A percentile compares a stretch with the other conserved stretches of the same genome.
Conservation (phyloP, 2,329 filamentous ascomycete species). For the Aspergillus sojae region DNA sequence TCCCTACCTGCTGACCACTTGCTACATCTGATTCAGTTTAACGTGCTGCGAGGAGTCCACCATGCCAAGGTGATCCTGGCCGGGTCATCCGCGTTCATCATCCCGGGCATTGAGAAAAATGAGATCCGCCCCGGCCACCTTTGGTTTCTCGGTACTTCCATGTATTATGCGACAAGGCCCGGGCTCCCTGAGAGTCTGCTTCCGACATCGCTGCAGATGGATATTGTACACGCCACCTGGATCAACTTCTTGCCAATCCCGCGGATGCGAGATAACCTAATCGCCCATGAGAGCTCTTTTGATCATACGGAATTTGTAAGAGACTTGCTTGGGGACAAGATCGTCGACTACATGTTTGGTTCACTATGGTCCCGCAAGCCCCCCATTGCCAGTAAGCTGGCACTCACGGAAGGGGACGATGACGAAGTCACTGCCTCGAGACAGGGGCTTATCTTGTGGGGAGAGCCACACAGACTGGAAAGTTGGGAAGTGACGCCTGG, state of each 20-base stretch:
- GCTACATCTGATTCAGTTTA: conserved; percentile 29
- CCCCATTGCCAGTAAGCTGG: not conserved
- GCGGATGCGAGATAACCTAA: conserved; percentile 23
- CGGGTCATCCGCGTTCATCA: not conserved
- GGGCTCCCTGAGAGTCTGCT: conserved; percentile 15
- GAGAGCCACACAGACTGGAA: conserved; percentile 16
- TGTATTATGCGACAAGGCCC: conserved; percentile 8
- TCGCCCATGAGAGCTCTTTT: conserved; percentile 15
- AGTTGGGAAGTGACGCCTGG: conserved; percentile 24
- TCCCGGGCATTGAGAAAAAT: not conserved
- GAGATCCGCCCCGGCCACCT: conserved; percentile 3
- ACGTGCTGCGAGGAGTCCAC: conserved; percentile 28
- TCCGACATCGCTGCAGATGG: conserved; percentile 20
- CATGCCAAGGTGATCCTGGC: conserved; percentile 25
- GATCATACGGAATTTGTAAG: conserved; percentile 15
- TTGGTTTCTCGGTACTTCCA: conserved; percentile 6
- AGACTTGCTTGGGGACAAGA: conserved; percentile 15
- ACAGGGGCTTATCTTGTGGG: conserved; percentile 21
- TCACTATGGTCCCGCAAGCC: not conserved
- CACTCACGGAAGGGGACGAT: conserved; percentile 6
- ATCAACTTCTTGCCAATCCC: conserved; percentile 24
- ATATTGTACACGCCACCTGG: conserved; percentile 20
- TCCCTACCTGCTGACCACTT: conserved; percentile 24
- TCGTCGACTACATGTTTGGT: conserved; percentile 5
- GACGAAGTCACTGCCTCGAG: conserved; percentile 18